Conservation (phyloP, 768 basidiomycete species). For the Tubosaeta sp. region DNA sequence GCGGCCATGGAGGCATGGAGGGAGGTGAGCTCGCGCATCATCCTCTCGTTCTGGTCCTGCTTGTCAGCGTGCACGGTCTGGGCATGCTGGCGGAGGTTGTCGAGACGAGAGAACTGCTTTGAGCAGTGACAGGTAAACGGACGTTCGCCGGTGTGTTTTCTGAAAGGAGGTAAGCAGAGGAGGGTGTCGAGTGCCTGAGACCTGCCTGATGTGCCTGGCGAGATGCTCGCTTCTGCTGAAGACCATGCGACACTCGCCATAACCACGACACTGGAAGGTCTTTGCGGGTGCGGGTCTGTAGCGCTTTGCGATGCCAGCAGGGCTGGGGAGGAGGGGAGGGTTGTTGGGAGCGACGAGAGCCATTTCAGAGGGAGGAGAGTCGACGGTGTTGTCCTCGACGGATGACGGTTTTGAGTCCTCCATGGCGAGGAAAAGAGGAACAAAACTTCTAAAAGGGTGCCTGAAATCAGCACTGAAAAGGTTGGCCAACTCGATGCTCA, state of each 20-base stretch:
- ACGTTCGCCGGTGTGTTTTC: constrained; percentile 97
- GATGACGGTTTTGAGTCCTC: constrained; percentile 33
- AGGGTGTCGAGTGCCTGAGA: constrained; percentile 25
- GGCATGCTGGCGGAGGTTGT: constrained; percentile 95
- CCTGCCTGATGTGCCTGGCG: constrained; percentile 90
- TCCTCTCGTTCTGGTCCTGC: constrained; percentile 79
- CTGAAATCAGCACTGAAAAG: constrained; percentile 32
- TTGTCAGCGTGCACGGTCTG: constrained; percentile 97
- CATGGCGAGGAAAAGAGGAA: constrained; percentile 34
- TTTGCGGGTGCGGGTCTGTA: constrained; percentile 85
- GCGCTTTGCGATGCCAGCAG: constrained; percentile 46
- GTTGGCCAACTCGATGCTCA: constrained; percentile 24
- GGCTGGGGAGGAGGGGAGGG: constrained; percentile 16
- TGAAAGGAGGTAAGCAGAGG: constrained; percentile 37
- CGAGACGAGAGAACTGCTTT: constrained; percentile 93
- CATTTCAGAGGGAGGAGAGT: constrained; percentile 19
- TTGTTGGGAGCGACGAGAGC: constrained; percentile 28
- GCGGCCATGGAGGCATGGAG: constrained; percentile 80
- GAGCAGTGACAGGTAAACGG: constrained; percentile 96
- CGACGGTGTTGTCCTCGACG: constrained; percentile 19
- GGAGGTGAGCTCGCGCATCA: constrained; percentile 86
- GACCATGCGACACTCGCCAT: constrained; percentile 94
- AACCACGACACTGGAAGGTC: constrained; percentile 93
- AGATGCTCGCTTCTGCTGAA: constrained; percentile 95
- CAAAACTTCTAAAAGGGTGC: constrained; percentile 32